Percentiles rank a stretch among this genome's conserved stretches.
Conservation (phyloP, 1,284 basidiomycete species). For the Anthracocystis walkeri region DNA sequence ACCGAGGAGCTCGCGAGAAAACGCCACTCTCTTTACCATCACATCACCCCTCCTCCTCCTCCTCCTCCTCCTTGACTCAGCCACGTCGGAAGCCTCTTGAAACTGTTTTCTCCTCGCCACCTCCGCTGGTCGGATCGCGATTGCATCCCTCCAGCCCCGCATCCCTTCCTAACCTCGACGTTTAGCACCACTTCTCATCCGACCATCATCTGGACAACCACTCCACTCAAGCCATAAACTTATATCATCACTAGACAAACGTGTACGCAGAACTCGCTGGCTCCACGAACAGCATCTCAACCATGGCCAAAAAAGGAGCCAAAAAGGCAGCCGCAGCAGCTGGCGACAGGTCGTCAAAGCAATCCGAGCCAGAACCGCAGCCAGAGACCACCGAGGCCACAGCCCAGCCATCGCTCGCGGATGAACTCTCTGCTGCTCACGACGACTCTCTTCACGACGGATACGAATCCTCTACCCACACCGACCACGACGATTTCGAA, state of each 20-base stretch:
- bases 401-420: constrained; percentile 24
- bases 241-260: too few relatives aligned
- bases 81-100: constrained; percentile 2
- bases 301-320: constrained; percentile 23
- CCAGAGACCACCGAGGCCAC: not conserved
- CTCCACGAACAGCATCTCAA: not conserved
- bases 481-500: constrained; percentile 49
- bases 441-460: constrained; percentile 18
- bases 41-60: too few relatives aligned
- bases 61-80: not conserved
- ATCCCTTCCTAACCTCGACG: constrained; percentile 7
- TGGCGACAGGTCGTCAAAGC: constrained; percentile 14
- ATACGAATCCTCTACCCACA: constrained; percentile 46
- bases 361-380: constrained; percentile 2
- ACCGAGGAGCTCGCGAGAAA: not conserved
- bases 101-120: not conserved
- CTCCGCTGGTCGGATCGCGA: constrained; percentile 23
- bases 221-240: not conserved
- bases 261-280: too few relatives aligned
- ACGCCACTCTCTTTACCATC: constrained; percentile 1
- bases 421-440: constrained; percentile 27
- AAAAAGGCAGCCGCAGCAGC: constrained; percentile 10
- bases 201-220: not conserved
- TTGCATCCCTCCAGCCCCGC: not conserved
- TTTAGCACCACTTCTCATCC: not conserved